Percentiles rank a stretch among this genome's conserved stretches.
Conservation (phyloP, 1,284 basidiomycete species). For the Microbotryum violaceum region DNA sequence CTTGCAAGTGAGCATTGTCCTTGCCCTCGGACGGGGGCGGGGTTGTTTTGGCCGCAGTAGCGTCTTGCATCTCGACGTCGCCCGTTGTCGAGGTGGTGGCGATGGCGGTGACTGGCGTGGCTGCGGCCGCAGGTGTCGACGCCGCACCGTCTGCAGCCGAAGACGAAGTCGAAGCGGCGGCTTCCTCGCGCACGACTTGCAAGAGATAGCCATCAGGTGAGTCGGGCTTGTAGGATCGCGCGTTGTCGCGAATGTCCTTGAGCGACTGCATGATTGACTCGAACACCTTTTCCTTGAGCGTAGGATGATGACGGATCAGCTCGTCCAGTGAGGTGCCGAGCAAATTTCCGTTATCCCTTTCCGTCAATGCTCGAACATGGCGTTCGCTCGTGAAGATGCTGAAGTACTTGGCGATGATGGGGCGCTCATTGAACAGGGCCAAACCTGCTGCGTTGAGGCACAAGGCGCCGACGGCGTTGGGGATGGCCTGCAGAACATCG, state of each 20-base stretch:
- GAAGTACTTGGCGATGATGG: constrained; percentile 76
- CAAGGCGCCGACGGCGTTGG: constrained; percentile 92
- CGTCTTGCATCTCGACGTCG: constrained; percentile 10
- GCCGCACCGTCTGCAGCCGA: constrained; percentile 34
- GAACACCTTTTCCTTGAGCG: constrained; percentile 70
- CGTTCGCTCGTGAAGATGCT: constrained; percentile 75
- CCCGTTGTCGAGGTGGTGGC: background rate
- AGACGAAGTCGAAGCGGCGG: constrained; percentile 16
- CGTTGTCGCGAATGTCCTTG: constrained; percentile 63
- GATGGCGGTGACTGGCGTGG: constrained; percentile 34
- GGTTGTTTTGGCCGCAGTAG: background rate
- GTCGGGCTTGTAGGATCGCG: constrained; percentile 51
- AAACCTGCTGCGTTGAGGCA: constrained; percentile 89
- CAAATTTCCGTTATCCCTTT: constrained; percentile 84
- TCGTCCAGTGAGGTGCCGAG: constrained; percentile 90
- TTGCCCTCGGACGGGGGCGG: constrained; percentile 10
- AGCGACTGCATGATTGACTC: constrained; percentile 64
- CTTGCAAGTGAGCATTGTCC: constrained; percentile 22
- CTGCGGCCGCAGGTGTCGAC: constrained; percentile 42
- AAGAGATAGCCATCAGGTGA: constrained; percentile 53
- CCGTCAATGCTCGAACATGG: constrained; percentile 77
- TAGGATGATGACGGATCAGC: constrained; percentile 90
- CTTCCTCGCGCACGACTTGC: constrained; percentile 36
- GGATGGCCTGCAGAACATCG: constrained; percentile 84
- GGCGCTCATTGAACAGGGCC: constrained; percentile 65